Conservation (phyloP, 192 early-diverging fungal species). For the Entophlyctis helioformis region DNA sequence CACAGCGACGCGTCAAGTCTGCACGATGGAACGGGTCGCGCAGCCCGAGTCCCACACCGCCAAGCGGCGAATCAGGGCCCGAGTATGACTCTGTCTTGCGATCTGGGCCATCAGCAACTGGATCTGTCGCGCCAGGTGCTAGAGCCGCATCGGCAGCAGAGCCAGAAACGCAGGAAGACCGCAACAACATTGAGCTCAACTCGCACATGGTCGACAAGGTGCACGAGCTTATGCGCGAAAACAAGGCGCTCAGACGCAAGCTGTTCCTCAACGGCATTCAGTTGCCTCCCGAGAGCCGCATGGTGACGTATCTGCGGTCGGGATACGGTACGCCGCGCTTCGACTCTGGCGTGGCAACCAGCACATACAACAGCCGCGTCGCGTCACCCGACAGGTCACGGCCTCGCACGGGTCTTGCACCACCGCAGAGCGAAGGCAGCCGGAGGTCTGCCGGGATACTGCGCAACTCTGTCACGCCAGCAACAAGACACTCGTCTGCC, state of each 20-base stretch:
- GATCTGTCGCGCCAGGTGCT: slow-evolving; percentile 5
- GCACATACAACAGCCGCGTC: no score
- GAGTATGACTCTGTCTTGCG: neutral
- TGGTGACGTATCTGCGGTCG: no score
- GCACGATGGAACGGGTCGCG: slow-evolving; percentile 5
- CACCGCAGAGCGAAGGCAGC: no score
- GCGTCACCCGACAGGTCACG: no score
- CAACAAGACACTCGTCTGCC: no score
- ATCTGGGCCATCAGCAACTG: slow-evolving; percentile 7
- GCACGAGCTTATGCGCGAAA: slow-evolving; percentile 13
- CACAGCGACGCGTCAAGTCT: slow-evolving; percentile 3
- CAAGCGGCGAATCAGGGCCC: neutral
- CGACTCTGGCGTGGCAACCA: no score
- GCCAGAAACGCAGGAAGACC: neutral
- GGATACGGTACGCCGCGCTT: no score
- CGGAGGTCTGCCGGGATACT: no score
- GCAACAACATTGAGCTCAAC: slow-evolving; percentile 10
- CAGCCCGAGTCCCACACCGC: no score
- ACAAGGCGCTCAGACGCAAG: slow-evolving; percentile 13
- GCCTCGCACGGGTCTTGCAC: no score
- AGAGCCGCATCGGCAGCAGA: slow-evolving; percentile 8
- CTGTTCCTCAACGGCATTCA: slow-evolving; percentile 14
- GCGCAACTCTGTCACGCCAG: no score
- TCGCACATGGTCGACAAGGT: slow-evolving; percentile 8
- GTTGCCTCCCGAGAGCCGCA: no score